A percentile compares a stretch with the other conserved stretches of the same genome.
Evolutionary conservation across 495 filamentous ascomycete species (phyloP).

Genomic region (Penicillium coprophilum): DNA sequence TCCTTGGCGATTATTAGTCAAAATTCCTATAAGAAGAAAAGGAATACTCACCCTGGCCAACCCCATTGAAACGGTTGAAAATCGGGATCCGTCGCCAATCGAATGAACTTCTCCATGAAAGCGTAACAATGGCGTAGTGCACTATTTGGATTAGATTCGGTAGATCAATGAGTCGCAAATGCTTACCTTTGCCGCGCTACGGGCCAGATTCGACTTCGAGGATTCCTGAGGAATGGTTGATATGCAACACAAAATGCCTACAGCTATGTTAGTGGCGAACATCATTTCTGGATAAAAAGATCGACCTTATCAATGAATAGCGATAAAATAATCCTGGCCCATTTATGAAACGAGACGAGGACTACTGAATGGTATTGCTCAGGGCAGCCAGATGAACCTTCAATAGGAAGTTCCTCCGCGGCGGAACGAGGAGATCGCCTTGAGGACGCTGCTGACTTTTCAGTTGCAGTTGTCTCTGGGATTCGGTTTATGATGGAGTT

Average conservation of each 20-base stretch:
- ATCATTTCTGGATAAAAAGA: neutral
- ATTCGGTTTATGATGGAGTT: conserved; percentile 46
- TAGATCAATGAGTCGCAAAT: neutral
- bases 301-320: conserved; percentile 48
- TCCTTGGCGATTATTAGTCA: conserved; percentile 13
- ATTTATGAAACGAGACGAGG: conserved; percentile 49
- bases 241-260: conserved; percentile 55
- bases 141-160: conserved; percentile 28
- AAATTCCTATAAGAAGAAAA: neutral
- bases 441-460: conserved; percentile 13
- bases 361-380: conserved; percentile 49
- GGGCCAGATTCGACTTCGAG: conserved; percentile 55
- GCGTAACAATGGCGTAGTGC: conserved; percentile 55
- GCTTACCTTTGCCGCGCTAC: conserved; percentile 51
- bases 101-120: conserved; percentile 56
- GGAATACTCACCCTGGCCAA: conserved; percentile 45
- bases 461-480: conserved; percentile 24
- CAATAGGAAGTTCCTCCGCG: conserved; percentile 38
- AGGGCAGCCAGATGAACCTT: conserved; percentile 36
- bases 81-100: conserved; percentile 50
- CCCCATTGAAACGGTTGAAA: conserved; percentile 60
- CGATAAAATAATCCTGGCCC: conserved; percentile 45
- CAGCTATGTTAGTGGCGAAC: neutral
- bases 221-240: conserved; percentile 56
- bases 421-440: conserved; percentile 22